Base-by-base conservation (phyloP, 768 basidiomycete species). In the Boletus coccyginus region DNA sequence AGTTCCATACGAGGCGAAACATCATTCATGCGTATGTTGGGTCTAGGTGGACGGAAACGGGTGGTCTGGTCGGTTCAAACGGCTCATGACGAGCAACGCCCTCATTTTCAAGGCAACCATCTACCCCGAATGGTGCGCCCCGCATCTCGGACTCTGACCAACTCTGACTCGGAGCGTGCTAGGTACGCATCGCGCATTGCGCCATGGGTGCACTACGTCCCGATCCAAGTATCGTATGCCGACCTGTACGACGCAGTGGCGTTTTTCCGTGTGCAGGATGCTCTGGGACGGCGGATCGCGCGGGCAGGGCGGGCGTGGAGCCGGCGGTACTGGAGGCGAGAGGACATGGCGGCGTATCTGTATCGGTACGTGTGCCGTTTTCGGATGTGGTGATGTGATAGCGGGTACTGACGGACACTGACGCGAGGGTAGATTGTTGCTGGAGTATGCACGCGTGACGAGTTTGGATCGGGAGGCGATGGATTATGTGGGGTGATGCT, bases 181-280 rank as follows among this genome's bases (percentile, higher is more conserved):
- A 5, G 75, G 89, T 21, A 21, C 2, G 21, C 21, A 21, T 21
- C 21, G 21, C 21, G 21, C 21, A 21, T 21, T 2, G 21, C 21
- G 21, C 21, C 21, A 21, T 21, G 21, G 21, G 21, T 21, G 21
- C 21, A 21, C 21, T 21, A 21, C 21, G 21, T 21, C 21, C 21
- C 21, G 2, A 21, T 21, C 21, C 21, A 21, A 21, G 2, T 21
- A 21, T 21, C 21, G 21, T 21, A 21, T 21, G 21, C 21, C 21
- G 21, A 21, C 21, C 21, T 44, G 70, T 21, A 21, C 21, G 21
- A 21, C 21, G 21, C 2, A 2, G 21, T 21, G 21, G 21, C 84
- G 1, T 93, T 93, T 74, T 91, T 91, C 73, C 81, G 83, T 0
- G 82, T 75, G 0, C 87, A 90, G 59, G 87, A 90, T 50, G 78